A percentile compares a stretch with the other conserved stretches of the same genome.
Conservation (phyloP, 2,329 filamentous ascomycete species). For the Fusarium sp. region DNA sequence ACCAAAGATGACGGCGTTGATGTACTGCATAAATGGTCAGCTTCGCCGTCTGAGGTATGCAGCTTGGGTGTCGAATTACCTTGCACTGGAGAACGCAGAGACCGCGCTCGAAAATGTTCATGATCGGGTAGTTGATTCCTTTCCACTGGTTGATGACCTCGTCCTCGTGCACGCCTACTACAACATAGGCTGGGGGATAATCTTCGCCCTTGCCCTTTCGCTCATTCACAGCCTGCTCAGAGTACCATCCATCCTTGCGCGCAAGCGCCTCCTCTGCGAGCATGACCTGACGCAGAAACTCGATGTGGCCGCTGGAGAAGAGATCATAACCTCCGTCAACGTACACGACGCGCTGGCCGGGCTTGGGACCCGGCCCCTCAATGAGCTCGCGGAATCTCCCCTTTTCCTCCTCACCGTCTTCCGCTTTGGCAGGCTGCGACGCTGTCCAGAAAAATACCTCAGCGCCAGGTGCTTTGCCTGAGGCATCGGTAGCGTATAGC, state of each 20-base stretch:
- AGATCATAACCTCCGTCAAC: conserved; percentile 97
- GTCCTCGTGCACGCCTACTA: conserved; percentile 94
- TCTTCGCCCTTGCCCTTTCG: conserved; percentile 73
- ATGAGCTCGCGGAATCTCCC: conserved; percentile 75
- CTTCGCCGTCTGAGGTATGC: background rate
- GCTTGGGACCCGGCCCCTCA: conserved; percentile 72
- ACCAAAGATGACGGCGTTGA: conserved; percentile 87
- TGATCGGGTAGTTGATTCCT: conserved; percentile 97
- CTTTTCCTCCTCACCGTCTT: conserved; percentile 62
- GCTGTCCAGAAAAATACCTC: conserved; percentile 87
- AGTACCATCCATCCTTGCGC: conserved; percentile 76
- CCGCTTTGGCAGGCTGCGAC: conserved; percentile 58
- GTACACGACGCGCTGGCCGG: conserved; percentile 88
- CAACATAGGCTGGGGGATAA: conserved; percentile 85
- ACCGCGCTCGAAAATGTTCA: conserved; percentile 98
- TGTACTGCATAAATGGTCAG: conserved; percentile 65
- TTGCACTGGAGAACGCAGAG: conserved; percentile 95
- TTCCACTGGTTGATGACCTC: conserved; percentile 96
- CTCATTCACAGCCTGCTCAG: conserved; percentile 68
- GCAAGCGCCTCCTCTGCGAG: conserved; percentile 76
- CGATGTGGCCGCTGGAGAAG: conserved; percentile 96
- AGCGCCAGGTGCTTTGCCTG: conserved; percentile 78
- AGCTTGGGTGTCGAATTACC: conserved; percentile 55
- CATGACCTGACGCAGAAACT: conserved; percentile 84
- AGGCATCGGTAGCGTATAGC: conserved; percentile 88